Evolutionary conservation across 2,329 filamentous ascomycete genomes (phyloP).

Genomic region (Sporothrix curviconia): DNA sequence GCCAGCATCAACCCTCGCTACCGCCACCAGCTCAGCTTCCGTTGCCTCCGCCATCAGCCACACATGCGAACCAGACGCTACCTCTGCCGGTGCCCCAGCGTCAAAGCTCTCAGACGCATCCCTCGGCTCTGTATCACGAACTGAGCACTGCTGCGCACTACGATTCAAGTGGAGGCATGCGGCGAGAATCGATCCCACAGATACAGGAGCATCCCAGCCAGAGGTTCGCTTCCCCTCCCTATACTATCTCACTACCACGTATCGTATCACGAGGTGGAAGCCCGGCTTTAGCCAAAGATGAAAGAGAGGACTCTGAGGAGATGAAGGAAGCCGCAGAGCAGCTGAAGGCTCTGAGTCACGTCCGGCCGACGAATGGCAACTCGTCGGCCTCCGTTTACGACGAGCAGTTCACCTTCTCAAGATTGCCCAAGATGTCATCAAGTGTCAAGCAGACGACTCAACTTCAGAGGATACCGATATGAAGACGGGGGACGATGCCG

Average conservation of each 20-base stretch:
- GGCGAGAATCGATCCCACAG: slow-evolving; percentile 11
- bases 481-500: background rate
- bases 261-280: slow-evolving; percentile 13
- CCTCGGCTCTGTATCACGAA: slow-evolving; percentile 9
- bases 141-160: background rate
- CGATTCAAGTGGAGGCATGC: background rate
- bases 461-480: slow-evolving; percentile 9
- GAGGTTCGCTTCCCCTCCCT: background rate
- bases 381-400: slow-evolving; percentile 26
- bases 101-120: background rate
- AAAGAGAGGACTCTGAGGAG: slow-evolving; percentile 58
- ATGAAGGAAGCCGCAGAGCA: slow-evolving; percentile 64
- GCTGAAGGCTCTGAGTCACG: slow-evolving; percentile 58
- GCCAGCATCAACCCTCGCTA: background rate
- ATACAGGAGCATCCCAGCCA: slow-evolving; percentile 12
- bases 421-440: slow-evolving; percentile 18
- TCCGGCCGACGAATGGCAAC: slow-evolving; percentile 44
- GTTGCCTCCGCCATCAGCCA: slow-evolving; percentile 14
- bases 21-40: slow-evolving; percentile 12
- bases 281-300: slow-evolving; percentile 35
- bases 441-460: slow-evolving; percentile 12
- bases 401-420: slow-evolving; percentile 18
- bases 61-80: slow-evolving; percentile 6
- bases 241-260: slow-evolving; percentile 6
- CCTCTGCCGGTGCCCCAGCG: slow-evolving; percentile 1